These are phyloP conservation scores for Chamaecrista fasciculata DNA, from an alignment of 306 rosid genomes.

Conservation along the genomic window DNA sequence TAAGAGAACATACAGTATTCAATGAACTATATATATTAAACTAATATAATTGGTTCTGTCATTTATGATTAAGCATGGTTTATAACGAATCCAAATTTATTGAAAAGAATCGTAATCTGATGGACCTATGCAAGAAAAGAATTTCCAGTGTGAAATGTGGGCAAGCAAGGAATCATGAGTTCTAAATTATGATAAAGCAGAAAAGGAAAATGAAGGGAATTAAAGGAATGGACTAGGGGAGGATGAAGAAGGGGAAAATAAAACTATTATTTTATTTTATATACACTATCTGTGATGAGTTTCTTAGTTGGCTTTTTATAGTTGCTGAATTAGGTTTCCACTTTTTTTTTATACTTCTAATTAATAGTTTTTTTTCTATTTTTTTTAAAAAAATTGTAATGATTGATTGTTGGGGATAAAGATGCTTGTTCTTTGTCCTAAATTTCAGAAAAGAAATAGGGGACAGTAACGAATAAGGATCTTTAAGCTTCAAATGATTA, in stretches of 20 bases:
- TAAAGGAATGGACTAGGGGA: too few species aligned
- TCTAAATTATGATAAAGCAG: not conserved
- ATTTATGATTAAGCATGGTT: too few species aligned
- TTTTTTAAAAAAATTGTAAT: too few species aligned
- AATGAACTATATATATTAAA: too few species aligned
- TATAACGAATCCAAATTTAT: too few species aligned
- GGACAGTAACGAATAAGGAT: not conserved
- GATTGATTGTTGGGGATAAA: not conserved
- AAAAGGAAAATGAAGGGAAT: not conserved
- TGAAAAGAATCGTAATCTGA: too few species aligned
- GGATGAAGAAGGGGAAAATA: not conserved
- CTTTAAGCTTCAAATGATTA: not conserved
- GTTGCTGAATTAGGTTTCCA: not conserved
- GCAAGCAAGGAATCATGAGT: constrained; percentile 38
- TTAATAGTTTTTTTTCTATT: too few species aligned
- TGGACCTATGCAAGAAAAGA: constrained; percentile 20
- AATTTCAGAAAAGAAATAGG: not conserved
- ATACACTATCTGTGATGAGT: not conserved
- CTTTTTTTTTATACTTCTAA: too few species aligned
- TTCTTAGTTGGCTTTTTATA: not conserved
- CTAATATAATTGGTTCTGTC: too few species aligned
- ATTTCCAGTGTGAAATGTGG: constrained; percentile 16
- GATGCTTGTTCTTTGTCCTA: not conserved
- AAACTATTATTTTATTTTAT: not conserved
- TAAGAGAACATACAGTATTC: too few species aligned